phyloP scores from a whole-genome alignment of 1,284 basidiomycete species.

The Moniliophthora roreri region DNA sequence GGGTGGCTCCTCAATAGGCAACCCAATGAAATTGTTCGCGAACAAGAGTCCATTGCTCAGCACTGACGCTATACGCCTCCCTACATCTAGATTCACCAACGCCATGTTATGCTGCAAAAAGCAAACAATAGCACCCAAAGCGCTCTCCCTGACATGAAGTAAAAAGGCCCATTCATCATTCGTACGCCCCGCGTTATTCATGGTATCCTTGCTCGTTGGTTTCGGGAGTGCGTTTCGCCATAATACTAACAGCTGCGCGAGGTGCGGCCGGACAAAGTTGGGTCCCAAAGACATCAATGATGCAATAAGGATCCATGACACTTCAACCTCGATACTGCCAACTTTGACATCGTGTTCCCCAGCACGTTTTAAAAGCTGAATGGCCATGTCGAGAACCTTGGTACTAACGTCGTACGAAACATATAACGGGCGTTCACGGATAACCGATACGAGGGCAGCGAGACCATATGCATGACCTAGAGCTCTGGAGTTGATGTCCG shows the following conservation, averaged over 20 bases:
- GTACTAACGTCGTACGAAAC: slow-evolving; percentile 93
- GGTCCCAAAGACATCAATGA: slow-evolving; percentile 92
- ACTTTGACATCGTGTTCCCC: slow-evolving; percentile 88
- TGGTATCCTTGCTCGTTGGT: slow-evolving; percentile 84
- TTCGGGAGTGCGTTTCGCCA: slow-evolving; percentile 98
- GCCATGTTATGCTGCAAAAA: slow-evolving; percentile 84
- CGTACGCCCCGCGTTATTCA: slow-evolving; percentile 59
- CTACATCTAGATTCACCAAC: slow-evolving; percentile 89
- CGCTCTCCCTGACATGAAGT: slow-evolving; percentile 88
- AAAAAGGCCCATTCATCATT: slow-evolving; percentile 90
- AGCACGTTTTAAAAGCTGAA: slow-evolving; percentile 85
- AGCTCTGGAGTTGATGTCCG: slow-evolving; percentile 72
- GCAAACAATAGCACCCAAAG: slow-evolving; percentile 84
- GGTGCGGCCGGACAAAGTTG: slow-evolving; percentile 89
- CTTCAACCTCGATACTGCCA: slow-evolving; percentile 86
- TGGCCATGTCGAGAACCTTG: slow-evolving; percentile 90
- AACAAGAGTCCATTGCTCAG: slow-evolving; percentile 92
- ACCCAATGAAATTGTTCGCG: slow-evolving; percentile 67
- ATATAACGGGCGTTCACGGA: slow-evolving; percentile 88
- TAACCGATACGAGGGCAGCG: slow-evolving; percentile 83
- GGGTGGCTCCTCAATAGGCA: slow-evolving; percentile 48
- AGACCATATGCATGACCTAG: slow-evolving; percentile 90
- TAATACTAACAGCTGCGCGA: slow-evolving; percentile 89
- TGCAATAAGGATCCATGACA: slow-evolving; percentile 93
- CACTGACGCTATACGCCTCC: slow-evolving; percentile 83